Percentiles rank a stretch among this genome's conserved stretches.
These are phyloP conservation scores for Schizosaccharomyces pombe DNA, from an alignment of 805 yeast species.

Conservation along the genomic window DNA sequence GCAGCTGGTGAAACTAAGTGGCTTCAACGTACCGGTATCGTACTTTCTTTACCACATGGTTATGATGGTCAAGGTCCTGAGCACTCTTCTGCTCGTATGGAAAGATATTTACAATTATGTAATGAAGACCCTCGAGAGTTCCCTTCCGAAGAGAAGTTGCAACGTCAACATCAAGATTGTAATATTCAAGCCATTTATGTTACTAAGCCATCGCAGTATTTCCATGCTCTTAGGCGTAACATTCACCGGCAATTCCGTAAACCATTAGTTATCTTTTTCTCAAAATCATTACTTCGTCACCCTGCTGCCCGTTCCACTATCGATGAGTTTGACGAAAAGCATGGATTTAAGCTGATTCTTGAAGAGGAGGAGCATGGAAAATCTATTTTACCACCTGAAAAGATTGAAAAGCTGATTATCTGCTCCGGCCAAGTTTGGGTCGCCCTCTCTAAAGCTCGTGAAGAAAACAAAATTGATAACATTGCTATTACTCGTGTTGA, in stretches of 20 bases:
- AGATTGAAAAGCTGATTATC: constrained; percentile 65
- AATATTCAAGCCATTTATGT: constrained; percentile 96
- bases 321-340: constrained; percentile 69
- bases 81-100: constrained; percentile 93
- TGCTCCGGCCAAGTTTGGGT: constrained; percentile 89
- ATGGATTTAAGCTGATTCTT: constrained; percentile 86
- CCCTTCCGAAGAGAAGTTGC: constrained; percentile 74
- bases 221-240: constrained; percentile 95
- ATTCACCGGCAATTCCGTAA: constrained; percentile 95
- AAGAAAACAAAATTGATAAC: constrained; percentile 43
- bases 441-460: constrained; percentile 75
- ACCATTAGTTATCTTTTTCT: constrained; percentile 63
- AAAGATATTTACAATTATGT: constrained; percentile 84
- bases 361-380: constrained; percentile 57
- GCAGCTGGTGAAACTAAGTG: constrained; percentile 95
- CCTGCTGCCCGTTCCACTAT: constrained; percentile 83
- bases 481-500: constrained; percentile 80
- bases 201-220: constrained; percentile 86
- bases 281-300: constrained; percentile 83
- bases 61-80: constrained; percentile 99
- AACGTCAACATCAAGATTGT: constrained; percentile 96
- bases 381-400: constrained; percentile 15
- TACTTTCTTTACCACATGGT: constrained; percentile 92
- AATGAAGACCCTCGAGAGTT: constrained; percentile 86
- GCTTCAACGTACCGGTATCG: constrained; percentile 96